Conservation (phyloP, 164 flowering plant species). For the Berberis vulgaris region DNA sequence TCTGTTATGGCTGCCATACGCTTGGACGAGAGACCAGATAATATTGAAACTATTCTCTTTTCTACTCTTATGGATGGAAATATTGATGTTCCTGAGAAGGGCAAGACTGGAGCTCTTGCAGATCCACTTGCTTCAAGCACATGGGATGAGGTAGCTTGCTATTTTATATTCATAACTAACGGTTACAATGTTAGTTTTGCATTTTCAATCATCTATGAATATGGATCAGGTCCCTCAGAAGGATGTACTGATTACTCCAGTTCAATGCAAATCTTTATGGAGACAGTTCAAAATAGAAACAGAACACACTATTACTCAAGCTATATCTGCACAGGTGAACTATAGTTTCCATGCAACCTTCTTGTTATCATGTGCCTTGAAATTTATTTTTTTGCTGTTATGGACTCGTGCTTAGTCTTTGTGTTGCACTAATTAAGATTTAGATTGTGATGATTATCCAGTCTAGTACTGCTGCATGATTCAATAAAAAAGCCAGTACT, state of each 20-base stretch:
- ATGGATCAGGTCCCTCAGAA: constrained; percentile 36
- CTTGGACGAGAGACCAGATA: constrained; percentile 48
- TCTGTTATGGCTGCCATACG: constrained; percentile 64
- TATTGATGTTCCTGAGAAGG: constrained; percentile 13
- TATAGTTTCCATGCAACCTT: background rate
- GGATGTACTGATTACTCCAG: constrained; percentile 55
- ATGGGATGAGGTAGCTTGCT: constrained; percentile 60
- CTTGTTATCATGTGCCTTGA: background rate
- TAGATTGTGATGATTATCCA: no score
- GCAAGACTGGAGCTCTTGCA: constrained; percentile 18
- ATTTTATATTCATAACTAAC: background rate
- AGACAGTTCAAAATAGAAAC: constrained; percentile 62
- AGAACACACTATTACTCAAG: constrained; percentile 57
- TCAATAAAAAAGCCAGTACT: no score
- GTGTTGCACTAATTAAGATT: no score
- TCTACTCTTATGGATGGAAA: constrained; percentile 39
- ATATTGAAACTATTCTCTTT: constrained; percentile 34
- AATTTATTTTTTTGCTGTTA: background rate
- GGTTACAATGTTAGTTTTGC: background rate
- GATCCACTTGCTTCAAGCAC: constrained; percentile 76
- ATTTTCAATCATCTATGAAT: background rate
- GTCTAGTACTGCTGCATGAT: no score
- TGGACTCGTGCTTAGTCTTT: no score
- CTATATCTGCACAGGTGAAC: constrained; percentile 59
- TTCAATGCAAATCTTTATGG: constrained; percentile 73